Conservation (phyloP, 192 early-diverging fungal genomes). For the Umbelopsis sp. region DNA sequence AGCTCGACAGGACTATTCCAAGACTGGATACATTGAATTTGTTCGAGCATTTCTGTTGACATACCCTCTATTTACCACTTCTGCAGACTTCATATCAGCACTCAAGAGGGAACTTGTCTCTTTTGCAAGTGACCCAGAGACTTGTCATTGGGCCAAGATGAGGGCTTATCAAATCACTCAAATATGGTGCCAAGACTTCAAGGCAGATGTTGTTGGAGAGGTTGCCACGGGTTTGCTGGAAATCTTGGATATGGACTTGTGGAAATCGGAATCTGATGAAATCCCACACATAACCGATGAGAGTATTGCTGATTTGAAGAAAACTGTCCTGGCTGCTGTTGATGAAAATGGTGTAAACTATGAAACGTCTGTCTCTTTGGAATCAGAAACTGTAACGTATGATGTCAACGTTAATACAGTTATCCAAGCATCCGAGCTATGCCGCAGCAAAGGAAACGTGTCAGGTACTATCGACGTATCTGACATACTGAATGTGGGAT, state of each 20-base stretch:
- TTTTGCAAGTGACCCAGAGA: background rate
- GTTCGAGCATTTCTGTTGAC: slow-evolving; percentile 42
- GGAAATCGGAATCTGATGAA: background rate
- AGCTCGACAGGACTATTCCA: slow-evolving; percentile 34
- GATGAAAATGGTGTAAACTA: background rate
- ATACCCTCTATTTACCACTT: slow-evolving; percentile 41
- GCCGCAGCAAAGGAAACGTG: background rate
- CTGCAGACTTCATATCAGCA: slow-evolving; percentile 24
- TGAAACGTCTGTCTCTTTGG: background rate
- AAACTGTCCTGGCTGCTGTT: background rate
- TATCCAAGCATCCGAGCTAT: background rate
- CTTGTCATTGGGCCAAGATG: background rate
- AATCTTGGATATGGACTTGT: slow-evolving; percentile 22
- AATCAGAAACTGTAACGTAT: background rate
- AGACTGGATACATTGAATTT: slow-evolving; percentile 25
- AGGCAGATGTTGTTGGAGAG: slow-evolving; percentile 36
- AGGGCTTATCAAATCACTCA: slow-evolving; percentile 13
- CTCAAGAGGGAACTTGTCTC: slow-evolving; percentile 10
- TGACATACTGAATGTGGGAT: slow-evolving; percentile 56
- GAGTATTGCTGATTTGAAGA: background rate
- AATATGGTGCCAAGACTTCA: slow-evolving; percentile 37
- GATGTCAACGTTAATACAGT: background rate
- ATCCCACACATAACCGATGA: background rate
- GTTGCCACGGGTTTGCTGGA: slow-evolving; percentile 31
- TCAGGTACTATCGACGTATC: slow-evolving; percentile 41